These are phyloP conservation scores for Globisporangium recalcitrans DNA, from an alignment of 352 stramenopile species.

Conservation along the genomic window DNA sequence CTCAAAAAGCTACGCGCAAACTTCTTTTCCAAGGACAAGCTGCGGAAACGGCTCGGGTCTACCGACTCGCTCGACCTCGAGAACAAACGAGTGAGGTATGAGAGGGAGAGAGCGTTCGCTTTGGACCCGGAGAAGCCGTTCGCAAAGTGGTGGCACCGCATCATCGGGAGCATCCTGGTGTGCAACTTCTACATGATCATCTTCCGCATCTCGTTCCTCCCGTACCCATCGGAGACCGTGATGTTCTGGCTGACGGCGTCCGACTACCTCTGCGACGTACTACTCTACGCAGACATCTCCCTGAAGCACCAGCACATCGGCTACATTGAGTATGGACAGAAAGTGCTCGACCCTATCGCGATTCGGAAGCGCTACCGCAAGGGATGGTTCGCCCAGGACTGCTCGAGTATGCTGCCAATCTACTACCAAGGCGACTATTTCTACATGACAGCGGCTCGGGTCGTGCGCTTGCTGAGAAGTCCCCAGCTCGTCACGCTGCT, in stretches of 20 bases:
- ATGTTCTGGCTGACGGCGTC: conserved; percentile 29
- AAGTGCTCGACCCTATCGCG: conserved; percentile 28
- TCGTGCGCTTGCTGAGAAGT: conserved; percentile 39
- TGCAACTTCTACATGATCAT: conserved; percentile 55
- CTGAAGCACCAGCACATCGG: conserved; percentile 38
- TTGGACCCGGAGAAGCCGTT: conserved; percentile 44
- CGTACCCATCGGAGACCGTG: conserved; percentile 18
- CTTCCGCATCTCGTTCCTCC: conserved; percentile 45
- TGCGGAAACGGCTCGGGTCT: conserved; percentile 37
- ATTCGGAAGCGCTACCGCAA: conserved; percentile 35
- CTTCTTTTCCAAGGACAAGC: conserved; percentile 53
- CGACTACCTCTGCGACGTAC: conserved; percentile 32
- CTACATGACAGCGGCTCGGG: conserved; percentile 30
- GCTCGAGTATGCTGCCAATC: conserved; percentile 35
- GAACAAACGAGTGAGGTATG: conserved; percentile 19
- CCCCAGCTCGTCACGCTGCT: conserved; percentile 35
- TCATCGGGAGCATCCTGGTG: conserved; percentile 40
- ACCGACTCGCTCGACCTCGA: conserved; percentile 38
- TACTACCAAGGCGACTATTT: conserved; percentile 36
- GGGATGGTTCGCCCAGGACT: conserved; percentile 30
- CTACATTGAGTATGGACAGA: conserved; percentile 36
- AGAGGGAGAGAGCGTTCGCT: conserved; percentile 16
- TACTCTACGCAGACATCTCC: conserved; percentile 36
- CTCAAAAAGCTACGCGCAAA: conserved; percentile 31
- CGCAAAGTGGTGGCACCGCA: conserved; percentile 51